Evolutionary conservation across 176 grass and related monocot species (phyloP).

Genomic region (Lolium perenne): DNA sequence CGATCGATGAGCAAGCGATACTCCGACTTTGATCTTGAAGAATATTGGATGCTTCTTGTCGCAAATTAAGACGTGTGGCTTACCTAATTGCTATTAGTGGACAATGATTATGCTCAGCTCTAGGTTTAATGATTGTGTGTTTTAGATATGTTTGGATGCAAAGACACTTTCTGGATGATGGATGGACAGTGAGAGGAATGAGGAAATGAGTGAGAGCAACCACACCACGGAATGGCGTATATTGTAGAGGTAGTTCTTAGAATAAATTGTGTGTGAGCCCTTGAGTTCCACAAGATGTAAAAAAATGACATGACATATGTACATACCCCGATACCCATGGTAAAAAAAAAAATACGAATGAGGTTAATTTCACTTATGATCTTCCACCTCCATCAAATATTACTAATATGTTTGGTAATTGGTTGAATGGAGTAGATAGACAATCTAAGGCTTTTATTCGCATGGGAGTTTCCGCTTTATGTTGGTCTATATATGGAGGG

Average conservation of each 20-base stretch:
- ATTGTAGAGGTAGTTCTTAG: not conserved
- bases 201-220: not conserved
- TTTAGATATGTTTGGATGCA: not conserved
- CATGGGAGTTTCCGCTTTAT: too few relatives aligned
- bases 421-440: too few relatives aligned
- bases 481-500: too few relatives aligned
- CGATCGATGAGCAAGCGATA: not conserved
- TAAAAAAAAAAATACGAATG: too few relatives aligned
- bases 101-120: not conserved
- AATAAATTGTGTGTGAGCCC: not conserved
- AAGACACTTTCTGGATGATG: not conserved
- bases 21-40: not conserved
- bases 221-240: not conserved
- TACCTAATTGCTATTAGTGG: not conserved
- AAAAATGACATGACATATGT: not conserved
- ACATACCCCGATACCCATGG: not conserved
- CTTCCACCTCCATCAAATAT: too few relatives aligned
- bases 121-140: conserved; percentile 13
- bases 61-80: not conserved
- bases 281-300: not conserved
- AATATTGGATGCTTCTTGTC: not conserved
- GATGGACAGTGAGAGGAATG: not conserved
- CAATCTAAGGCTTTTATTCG: too few relatives aligned
- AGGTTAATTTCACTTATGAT: too few relatives aligned
- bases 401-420: too few relatives aligned